A percentile compares a stretch with the other conserved stretches of the same genome.
Conservation (phyloP, 2,329 filamentous ascomycete genomes). For the Xylaria sp. region DNA sequence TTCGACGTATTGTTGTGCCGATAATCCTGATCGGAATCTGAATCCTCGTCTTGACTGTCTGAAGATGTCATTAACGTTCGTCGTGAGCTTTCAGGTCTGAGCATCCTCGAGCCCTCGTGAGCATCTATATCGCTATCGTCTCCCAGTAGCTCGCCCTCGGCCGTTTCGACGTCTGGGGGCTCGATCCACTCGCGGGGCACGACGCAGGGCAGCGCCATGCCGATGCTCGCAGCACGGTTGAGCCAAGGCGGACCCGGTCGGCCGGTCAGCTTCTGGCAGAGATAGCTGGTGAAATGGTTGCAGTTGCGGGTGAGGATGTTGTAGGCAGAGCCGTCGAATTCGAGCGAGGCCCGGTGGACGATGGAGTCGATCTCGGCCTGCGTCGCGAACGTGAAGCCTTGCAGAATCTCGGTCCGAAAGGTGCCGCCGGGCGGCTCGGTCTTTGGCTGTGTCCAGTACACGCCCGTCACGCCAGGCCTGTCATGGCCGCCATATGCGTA, state of each 20-base stretch:
- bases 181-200: constrained; percentile 86
- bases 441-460: constrained; percentile 83
- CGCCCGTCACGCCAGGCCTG: constrained; percentile 75
- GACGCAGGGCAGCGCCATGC: constrained; percentile 82
- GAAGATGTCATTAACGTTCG: constrained; percentile 44
- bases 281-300: constrained; percentile 85
- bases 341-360: constrained; percentile 73
- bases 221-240: constrained; percentile 86
- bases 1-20: constrained; percentile 47
- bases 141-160: constrained; percentile 75
- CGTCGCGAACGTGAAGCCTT: constrained; percentile 79
- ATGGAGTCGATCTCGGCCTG: constrained; percentile 76
- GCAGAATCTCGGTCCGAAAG: constrained; percentile 78
- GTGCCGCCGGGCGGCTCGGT: constrained; percentile 80
- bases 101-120: constrained; percentile 60
- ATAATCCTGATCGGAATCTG: constrained; percentile 27
- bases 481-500: constrained; percentile 89
- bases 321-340: constrained; percentile 80
- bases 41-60: constrained; percentile 38
- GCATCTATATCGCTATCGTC: constrained; percentile 53
- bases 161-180: constrained; percentile 79
- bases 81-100: constrained; percentile 54
- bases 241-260: constrained; percentile 78
- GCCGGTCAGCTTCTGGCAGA: constrained; percentile 79
- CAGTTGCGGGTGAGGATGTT: constrained; percentile 87